These are phyloP conservation scores for Leersia perrieri DNA, from an alignment of 176 grass and related monocot species.

Conservation along the genomic window DNA sequence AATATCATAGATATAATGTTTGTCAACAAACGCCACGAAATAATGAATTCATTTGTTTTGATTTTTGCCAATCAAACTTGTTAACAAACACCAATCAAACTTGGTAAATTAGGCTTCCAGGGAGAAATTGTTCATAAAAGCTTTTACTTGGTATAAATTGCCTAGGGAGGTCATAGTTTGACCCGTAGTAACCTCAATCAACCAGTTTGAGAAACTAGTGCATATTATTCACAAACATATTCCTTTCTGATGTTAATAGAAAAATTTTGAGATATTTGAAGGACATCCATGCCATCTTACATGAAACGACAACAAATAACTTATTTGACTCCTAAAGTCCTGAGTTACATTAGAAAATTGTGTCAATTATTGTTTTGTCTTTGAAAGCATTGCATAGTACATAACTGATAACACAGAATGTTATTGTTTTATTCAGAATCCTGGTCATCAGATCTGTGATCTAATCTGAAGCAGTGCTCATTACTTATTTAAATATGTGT, in stretches of 20 bases:
- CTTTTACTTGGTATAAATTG: not conserved
- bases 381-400: not conserved
- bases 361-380: not conserved
- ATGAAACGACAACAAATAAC: slow-evolving; percentile 4
- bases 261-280: slow-evolving; percentile 21
- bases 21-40: not conserved
- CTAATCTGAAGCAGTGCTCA: not conserved
- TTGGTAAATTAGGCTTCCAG: not conserved
- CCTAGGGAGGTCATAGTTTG: not conserved
- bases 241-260: not conserved
- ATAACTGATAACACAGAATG: not conserved
- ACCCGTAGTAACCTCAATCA: not conserved
- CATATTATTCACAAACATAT: not conserved
- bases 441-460: not conserved
- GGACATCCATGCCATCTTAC: not conserved
- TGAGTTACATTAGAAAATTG: not conserved
- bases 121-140: not conserved
- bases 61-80: not conserved
- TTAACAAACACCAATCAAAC: too few relatives aligned
- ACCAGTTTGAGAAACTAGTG: not conserved
- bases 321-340: not conserved
- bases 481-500: not conserved
- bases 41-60: not conserved
- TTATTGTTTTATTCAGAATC: not conserved
- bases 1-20: not conserved